Conservation (phyloP, 345 rosid genomes). For the Stellera chamaejasme region DNA sequence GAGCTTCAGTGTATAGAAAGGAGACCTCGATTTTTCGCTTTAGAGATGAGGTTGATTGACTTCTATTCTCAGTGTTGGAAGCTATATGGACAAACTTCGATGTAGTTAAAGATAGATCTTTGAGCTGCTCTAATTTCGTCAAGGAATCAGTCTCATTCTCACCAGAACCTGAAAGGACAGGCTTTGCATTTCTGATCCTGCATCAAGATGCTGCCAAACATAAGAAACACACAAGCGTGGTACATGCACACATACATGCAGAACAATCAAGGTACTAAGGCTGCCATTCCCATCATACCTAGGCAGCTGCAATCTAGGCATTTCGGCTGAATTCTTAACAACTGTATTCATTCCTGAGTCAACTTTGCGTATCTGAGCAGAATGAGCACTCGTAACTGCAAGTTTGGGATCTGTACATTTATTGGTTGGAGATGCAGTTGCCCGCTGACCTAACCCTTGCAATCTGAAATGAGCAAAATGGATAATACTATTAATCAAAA, state of each 20-base stretch:
- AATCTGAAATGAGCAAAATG: conserved; percentile 25
- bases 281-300: conserved; percentile 28
- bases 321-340: conserved; percentile 35
- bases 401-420: conserved; percentile 16
- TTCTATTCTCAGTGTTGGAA: conserved; percentile 25
- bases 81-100: conserved; percentile 19
- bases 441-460: conserved; percentile 29
- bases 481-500: too few species aligned
- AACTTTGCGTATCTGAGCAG: conserved; percentile 24
- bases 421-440: conserved; percentile 17
- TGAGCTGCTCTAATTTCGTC: conserved; percentile 24
- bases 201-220: conserved; percentile 12
- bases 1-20: neutral
- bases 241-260: neutral
- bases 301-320: conserved; percentile 32
- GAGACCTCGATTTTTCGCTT: conserved; percentile 73
- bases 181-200: conserved; percentile 35
- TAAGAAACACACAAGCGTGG: neutral
- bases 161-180: conserved; percentile 27
- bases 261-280: conserved; percentile 3
- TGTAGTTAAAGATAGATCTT: conserved; percentile 20
- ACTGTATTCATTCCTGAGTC: conserved; percentile 34
- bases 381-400: conserved; percentile 27
- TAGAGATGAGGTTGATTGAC: conserved; percentile 30
- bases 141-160: conserved; percentile 20